These are phyloP conservation scores for Cercospora brassicicola DNA, from an alignment of 2,329 filamentous ascomycete genomes.

Conservation along the genomic window DNA sequence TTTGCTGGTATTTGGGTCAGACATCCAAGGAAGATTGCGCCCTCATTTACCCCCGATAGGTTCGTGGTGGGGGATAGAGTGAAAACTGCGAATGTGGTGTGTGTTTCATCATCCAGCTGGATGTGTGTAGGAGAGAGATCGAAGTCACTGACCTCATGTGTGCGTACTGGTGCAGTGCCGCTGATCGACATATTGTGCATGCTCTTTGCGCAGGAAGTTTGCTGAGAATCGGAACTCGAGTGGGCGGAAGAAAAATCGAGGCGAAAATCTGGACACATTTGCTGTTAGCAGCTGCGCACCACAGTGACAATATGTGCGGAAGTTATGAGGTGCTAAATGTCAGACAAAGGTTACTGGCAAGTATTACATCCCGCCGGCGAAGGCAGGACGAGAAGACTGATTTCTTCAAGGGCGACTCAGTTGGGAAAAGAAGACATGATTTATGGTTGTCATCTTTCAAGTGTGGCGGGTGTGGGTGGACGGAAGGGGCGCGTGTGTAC, in stretches of 20 bases:
- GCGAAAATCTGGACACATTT: not conserved
- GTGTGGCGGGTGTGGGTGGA: slow-evolving; percentile 4
- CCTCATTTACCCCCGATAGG: slow-evolving; percentile 43
- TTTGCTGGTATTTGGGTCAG: slow-evolving; percentile 33
- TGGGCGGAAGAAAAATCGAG: not conserved
- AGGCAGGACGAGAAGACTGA: slow-evolving; percentile 63
- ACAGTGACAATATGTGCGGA: slow-evolving; percentile 9
- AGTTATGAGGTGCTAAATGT: slow-evolving; percentile 43
- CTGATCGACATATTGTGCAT: not conserved
- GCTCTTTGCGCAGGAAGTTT: not conserved
- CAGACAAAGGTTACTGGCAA: slow-evolving; percentile 89
- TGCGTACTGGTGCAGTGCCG: not conserved
- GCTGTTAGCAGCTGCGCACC: slow-evolving; percentile 6
- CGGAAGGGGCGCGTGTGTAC: not conserved
- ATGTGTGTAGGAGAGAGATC: not conserved
- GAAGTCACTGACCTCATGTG: not conserved
- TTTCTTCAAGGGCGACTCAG: slow-evolving; percentile 87
- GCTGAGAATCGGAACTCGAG: not conserved
- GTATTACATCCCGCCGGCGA: slow-evolving; percentile 71
- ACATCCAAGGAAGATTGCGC: slow-evolving; percentile 46
- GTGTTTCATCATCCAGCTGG: slow-evolving; percentile 42
- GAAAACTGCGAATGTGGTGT: slow-evolving; percentile 85
- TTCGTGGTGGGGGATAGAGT: slow-evolving; percentile 56
- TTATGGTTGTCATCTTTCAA: slow-evolving; percentile 70
- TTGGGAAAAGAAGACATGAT: slow-evolving; percentile 81